phyloP scores from a whole-genome alignment of 2,329 filamentous ascomycete genomes.

The Talaromyces amestolkiae region DNA sequence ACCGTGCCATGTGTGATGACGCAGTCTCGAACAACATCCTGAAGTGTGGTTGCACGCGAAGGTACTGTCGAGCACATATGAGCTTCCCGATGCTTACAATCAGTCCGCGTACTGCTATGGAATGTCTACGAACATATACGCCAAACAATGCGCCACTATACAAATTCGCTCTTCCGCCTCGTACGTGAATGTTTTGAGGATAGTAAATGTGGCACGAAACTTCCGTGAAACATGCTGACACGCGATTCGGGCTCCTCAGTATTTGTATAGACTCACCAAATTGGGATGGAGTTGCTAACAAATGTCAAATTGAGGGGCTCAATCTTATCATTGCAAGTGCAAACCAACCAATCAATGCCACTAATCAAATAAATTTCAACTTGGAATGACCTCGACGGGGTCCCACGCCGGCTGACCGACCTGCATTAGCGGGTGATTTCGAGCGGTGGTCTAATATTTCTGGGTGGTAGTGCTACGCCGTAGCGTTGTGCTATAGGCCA shows the following conservation, averaged over 20 bases:
- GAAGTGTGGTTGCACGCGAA: not conserved
- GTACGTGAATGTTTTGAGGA: not conserved
- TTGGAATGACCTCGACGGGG: not conserved
- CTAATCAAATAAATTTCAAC: not conserved
- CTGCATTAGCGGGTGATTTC: constrained; percentile 9
- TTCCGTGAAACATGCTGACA: not conserved
- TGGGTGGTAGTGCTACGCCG: not conserved
- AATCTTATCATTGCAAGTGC: not conserved
- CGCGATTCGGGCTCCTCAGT: not conserved
- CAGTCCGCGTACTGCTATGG: not conserved
- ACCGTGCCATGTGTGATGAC: not conserved
- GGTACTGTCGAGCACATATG: not conserved
- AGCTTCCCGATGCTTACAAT: not conserved
- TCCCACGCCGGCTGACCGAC: not conserved
- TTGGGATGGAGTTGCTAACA: not conserved
- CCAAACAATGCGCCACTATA: constrained; percentile 1
- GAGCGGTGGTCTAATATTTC: not conserved
- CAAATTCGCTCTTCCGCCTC: not conserved
- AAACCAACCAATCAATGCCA: not conserved
- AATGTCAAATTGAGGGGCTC: not conserved
- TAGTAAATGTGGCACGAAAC: not conserved
- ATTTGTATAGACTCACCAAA: too few species aligned
- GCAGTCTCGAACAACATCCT: not conserved
- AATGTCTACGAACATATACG: not conserved
- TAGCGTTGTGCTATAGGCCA: not conserved